Conservation (phyloP, 257 asterid genomes). For the Solanum neorickii region DNA sequence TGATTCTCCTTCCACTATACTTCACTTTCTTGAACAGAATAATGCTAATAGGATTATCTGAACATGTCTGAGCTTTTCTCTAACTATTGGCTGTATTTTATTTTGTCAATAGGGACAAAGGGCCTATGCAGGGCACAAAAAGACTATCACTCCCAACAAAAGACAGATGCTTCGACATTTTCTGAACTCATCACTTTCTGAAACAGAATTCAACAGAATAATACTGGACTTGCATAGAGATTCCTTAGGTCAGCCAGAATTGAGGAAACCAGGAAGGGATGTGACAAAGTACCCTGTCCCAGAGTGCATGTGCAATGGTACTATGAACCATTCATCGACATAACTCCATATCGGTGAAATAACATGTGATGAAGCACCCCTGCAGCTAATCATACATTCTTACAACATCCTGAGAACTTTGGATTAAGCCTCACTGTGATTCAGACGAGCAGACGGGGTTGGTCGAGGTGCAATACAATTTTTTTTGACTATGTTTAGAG, state of each 20-base stretch:
- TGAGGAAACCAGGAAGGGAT: constrained; percentile 62
- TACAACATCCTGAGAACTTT: background rate
- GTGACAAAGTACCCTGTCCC: constrained; percentile 88
- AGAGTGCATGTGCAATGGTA: constrained; percentile 81
- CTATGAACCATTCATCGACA: constrained; percentile 7
- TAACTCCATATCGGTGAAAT: background rate
- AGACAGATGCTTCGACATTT: constrained; percentile 75
- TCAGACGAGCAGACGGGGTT: background rate
- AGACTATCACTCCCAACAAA: constrained; percentile 86
- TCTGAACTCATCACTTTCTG: constrained; percentile 57
- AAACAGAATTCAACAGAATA: constrained; percentile 47
- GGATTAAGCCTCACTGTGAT: background rate
- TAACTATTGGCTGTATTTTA: background rate
- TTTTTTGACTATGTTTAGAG: background rate
- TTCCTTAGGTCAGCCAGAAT: constrained; percentile 80
- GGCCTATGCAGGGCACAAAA: constrained; percentile 84
- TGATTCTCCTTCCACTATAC: background rate
- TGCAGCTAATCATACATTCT: background rate
- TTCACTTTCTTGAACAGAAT: background rate
- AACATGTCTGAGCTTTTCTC: background rate
- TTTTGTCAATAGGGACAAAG: constrained; percentile 60
- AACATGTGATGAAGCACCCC: background rate
- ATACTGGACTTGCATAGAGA: constrained; percentile 54
- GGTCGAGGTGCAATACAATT: background rate
- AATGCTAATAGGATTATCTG: background rate